These are phyloP conservation scores for Fagopyrum tataricum DNA, from an alignment of 148 eudicot genomes.

Conservation along the genomic window DNA sequence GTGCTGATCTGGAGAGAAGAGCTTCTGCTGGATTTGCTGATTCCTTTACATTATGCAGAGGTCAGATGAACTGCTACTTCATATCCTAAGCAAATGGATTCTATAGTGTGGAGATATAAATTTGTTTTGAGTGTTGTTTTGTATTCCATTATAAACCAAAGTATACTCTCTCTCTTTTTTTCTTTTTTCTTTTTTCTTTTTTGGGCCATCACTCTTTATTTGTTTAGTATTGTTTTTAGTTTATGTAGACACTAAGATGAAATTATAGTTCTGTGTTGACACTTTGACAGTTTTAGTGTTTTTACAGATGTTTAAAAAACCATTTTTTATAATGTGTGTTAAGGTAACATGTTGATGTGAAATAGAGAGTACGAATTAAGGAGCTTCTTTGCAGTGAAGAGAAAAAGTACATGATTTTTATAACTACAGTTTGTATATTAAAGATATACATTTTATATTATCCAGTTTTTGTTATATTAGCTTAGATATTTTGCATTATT, in stretches of 20 bases:
- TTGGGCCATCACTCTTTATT: neutral
- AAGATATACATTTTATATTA: no score
- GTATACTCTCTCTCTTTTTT: no score
- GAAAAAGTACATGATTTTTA: no score
- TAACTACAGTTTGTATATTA: no score
- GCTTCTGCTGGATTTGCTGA: neutral
- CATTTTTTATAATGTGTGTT: no score
- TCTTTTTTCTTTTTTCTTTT: neutral
- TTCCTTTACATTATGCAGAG: neutral
- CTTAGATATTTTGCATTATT: no score
- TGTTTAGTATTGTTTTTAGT: neutral
- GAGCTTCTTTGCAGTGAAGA: no score
- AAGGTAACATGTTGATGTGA: no score
- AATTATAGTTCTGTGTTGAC: neutral
- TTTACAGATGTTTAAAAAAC: neutral
- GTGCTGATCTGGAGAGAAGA: neutral
- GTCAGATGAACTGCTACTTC: neutral
- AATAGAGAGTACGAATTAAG: no score
- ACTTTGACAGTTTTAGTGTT: neutral
- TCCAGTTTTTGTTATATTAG: no score
- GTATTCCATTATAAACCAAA: neutral
- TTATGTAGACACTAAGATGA: neutral
- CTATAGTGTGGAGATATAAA: neutral
- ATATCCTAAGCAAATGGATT: neutral
- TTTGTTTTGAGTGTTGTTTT: neutral